Evolutionary conservation across 2,329 filamentous ascomycete species (phyloP), one percentile per base, ranked within the genome.

Genomic region (Colletotrichum sp.): DNA sequence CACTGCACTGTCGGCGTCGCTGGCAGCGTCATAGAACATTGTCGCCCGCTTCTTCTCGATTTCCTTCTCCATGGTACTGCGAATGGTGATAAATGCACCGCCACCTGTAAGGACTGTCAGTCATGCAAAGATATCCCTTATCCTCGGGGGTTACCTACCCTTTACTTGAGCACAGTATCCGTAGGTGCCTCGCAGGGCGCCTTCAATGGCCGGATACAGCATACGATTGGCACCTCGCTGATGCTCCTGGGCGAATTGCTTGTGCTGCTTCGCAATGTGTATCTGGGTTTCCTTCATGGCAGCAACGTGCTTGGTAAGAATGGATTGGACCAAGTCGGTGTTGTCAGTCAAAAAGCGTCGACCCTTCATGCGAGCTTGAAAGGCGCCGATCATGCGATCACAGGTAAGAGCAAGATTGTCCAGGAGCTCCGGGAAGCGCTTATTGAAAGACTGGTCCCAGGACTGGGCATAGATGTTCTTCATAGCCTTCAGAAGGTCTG

Each of bases 361-460:
- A 8, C 21, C 30, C 12, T 57, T 68, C 73, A 76, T 68, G 2
- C 18, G 24, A 7, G 49, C 32, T n/a, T 72, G 62, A 4, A 76
- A 72, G 2, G 39, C 32, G 13, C 49, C n/a, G n/a, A 76, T 72
- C 26, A 60, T 24, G 6, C 57, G 62, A 13, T 62, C 59, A 21
- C 16, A 55, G 8, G 63, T 52, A 8, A 24, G 3, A 21, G 72
- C 32, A 9, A 72, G 24, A 1, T 6, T 16, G 6, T 15, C 16
- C 15, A 75, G 12, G 5, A 21, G 30, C 39, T 63, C 13, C 0
- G 81, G 81, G 8, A 82, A 57, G 2, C 72, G 78, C 6, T 71
- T 78, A 26, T 79, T 79, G 36, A 83, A 83, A 13, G 79, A 69
- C 8, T 66, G 72, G n/a, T 81, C 82, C 82, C 81, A 83, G 4